Evolutionary conservation across 176 grass and related monocot genomes (phyloP), one percentile per base, ranked within the genome.

Genomic region (Poa annua): DNA sequence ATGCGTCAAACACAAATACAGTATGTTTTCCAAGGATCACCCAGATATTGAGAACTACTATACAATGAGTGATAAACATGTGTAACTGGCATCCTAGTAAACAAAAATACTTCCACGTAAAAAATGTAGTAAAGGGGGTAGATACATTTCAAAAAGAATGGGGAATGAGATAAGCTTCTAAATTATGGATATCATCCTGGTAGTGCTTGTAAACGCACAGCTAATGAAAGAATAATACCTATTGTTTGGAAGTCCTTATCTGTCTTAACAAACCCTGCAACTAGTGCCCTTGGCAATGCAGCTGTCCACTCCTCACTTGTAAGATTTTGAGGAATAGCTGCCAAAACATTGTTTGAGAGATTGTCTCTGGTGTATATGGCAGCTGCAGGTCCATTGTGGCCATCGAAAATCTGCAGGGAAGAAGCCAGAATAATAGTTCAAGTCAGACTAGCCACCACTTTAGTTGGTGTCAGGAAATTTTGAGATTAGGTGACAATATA

Each of bases 231-330:
- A 62, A 77, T 33, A 72, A 68, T 89, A 92, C 96, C 87, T 95
- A 86, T 81, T 85, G 86, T 79, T 65, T 94, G 87, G 77, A 98
- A 98, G 39, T 93, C 90, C 76, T 93, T 95, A 75, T 98, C 96
- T 57, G 96, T 98, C 77, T 98, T 98, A 56, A 98, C 96, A 83
- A 98, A 98, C 64, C 96, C 91, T 52, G 96, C 96, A 64, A 98
- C 96, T 53, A 98, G 74, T 65, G 96, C 96, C 75, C 96, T 91
- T 82, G 92, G 96, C 66, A 98, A 82, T 45, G 92, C 92, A 17
- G 91, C 82, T 88, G 90, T 81, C 92, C 96, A 98, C 68, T 98
- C 92, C 71, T 98, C 90, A 72, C 83, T 92, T 51, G 90, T 94
- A 84, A 98, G 88, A 71, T 91, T 92, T 80, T 83, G 59, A 65